Percentiles rank a stretch among this genome's conserved stretches.
Conservation (phyloP, 306 rosid species). For the Vicia sativa region DNA sequence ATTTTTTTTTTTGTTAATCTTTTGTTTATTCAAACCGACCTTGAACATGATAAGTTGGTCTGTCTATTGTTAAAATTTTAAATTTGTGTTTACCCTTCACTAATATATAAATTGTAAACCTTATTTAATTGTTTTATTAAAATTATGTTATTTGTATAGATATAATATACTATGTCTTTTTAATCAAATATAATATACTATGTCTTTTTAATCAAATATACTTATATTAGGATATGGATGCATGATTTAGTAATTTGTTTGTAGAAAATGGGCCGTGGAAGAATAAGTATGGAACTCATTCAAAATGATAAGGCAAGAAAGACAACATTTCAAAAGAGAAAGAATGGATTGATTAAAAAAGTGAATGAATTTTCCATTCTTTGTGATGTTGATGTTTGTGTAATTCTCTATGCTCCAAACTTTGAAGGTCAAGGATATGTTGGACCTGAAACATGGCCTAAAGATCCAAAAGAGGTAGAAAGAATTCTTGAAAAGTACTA, state of each 20-base stretch:
- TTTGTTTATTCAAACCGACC: too few relatives aligned
- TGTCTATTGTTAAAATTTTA: too few relatives aligned
- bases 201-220: background rate
- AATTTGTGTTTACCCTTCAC: too few relatives aligned
- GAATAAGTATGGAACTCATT: constrained; percentile 36
- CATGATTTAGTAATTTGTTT: background rate
- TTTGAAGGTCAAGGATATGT: background rate
- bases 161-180: background rate
- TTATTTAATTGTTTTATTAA: background rate
- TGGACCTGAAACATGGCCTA: constrained; percentile 39
- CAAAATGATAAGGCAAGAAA: constrained; percentile 35
- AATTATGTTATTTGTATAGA: background rate
- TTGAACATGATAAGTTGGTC: too few relatives aligned
- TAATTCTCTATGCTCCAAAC: constrained; percentile 30
- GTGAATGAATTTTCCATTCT: constrained; percentile 32
- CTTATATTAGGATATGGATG: background rate
- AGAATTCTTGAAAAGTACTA: constrained; percentile 32
- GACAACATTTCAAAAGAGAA: constrained; percentile 39
- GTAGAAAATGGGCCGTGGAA: constrained; percentile 45
- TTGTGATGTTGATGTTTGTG: constrained; percentile 39
- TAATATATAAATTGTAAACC: background rate
- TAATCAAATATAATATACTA: background rate
- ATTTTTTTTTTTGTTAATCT: too few relatives aligned
- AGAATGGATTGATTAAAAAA: constrained; percentile 36
- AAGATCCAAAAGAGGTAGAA: background rate